phyloP scores from a whole-genome alignment of 2,329 filamentous ascomycete species.

The Beauveria rudraprayagi region DNA sequence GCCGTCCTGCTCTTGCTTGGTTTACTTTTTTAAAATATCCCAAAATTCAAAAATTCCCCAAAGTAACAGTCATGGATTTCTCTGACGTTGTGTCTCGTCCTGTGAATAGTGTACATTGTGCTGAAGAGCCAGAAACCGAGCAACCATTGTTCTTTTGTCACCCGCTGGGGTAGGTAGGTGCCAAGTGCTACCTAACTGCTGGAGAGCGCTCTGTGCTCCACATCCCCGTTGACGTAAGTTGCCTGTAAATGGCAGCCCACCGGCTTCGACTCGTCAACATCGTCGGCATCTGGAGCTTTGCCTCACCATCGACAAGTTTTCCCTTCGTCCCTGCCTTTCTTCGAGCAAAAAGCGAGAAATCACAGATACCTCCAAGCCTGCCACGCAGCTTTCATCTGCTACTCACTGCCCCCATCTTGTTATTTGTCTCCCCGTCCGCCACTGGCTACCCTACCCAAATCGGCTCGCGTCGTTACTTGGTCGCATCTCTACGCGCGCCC shows the following conservation, averaged over 20 bases:
- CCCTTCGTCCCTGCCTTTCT: neutral
- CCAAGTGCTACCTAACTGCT: neutral
- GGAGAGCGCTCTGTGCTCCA: neutral
- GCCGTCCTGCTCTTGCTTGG: too few relatives aligned
- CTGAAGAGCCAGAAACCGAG: too few relatives aligned
- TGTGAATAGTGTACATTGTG: too few relatives aligned
- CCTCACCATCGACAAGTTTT: neutral
- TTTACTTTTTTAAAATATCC: too few relatives aligned
- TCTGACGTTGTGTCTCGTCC: too few relatives aligned
- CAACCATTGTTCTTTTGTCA: too few relatives aligned
- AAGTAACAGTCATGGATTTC: too few relatives aligned
- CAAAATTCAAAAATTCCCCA: too few relatives aligned
- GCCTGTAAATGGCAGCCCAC: neutral
- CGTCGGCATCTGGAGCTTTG: neutral
- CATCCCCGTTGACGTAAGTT: slow-evolving; percentile 9
- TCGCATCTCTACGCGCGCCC: neutral
- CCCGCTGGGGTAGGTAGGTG: neutral
- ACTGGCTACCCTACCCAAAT: neutral
- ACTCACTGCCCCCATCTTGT: neutral
- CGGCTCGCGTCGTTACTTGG: neutral
- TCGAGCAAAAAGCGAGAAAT: neutral
- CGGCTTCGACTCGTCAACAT: slow-evolving; percentile 1
- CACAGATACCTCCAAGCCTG: neutral
- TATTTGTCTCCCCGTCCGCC: neutral
- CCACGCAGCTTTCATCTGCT: neutral